Base-by-base conservation (phyloP, 2,329 filamentous ascomycete species). In the Neofusicoccum ribis region DNA sequence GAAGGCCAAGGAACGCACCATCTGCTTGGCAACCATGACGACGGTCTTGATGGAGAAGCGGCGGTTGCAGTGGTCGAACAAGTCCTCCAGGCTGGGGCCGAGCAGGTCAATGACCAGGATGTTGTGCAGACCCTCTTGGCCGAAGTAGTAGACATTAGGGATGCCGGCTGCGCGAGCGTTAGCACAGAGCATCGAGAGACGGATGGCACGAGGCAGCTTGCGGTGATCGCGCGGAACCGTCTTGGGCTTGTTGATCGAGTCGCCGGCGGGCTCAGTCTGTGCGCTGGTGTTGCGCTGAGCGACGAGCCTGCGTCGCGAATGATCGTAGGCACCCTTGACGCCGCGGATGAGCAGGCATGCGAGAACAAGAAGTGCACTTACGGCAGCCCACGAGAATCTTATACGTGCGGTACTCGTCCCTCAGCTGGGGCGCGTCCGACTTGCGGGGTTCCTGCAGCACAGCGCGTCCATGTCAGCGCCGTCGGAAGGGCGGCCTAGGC, bases 131-230 rank as follows among this genome's bases (percentile, higher is more conserved):
- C 94, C 95, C 81, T 98, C 94, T 78, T 99, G 95, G 68, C 95
- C 95, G 72, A 98, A 99, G 82, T 98, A 99, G 83, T 98, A 98
- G 74, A 99, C 95, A 86, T 98, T 98, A 74, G 95, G 95, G 72
- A 99, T 98, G 74, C 95, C 95, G 74, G 94, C 94, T 98, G 77
- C 34, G 49, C 60, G 34, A 65, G 17, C 41, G 7, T 72, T 84
- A 70, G 84, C 80, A 68, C 17, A 59, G 31, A 37, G 56, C 36
- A 49, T 60, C 31, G 27, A 44, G 17, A 23, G 9, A 37, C 34
- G 37, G 41, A 17, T 5, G 6, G 50, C 23, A 31, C 14, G 37
- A 52, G 49, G 61, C 39, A 20, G 31, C 61, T 63, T 63, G 61
- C 49, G n/a, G 39, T 44, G 23, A 23, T n/a, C 27, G 56, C 31